Conservation (phyloP, 345 rosid species). For the Cardamine resedifolia region DNA sequence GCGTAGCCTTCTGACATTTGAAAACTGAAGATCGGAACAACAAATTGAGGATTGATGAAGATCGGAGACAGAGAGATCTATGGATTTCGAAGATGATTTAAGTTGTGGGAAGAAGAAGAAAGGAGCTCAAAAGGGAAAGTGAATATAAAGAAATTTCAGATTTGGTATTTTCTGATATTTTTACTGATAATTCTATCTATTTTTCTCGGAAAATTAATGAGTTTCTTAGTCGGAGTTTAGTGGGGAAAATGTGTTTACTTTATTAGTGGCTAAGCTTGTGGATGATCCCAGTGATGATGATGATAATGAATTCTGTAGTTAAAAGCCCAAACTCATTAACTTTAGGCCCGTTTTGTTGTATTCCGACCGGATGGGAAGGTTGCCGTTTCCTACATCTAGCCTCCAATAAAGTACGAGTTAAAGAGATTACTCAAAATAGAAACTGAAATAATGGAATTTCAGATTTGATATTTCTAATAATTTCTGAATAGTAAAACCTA, state of each 20-base stretch:
- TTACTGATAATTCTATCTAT: too few relatives aligned
- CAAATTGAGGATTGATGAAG: not conserved
- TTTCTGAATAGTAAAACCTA: too few relatives aligned
- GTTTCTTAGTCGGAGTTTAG: not conserved
- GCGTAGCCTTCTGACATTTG: slow-evolving; percentile 79
- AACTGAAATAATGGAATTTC: too few relatives aligned
- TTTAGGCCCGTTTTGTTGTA: too few relatives aligned
- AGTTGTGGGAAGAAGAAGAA: not conserved
- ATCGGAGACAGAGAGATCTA: slow-evolving; percentile 10
- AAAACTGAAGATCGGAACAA: slow-evolving; percentile 1
- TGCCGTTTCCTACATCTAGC: too few relatives aligned
- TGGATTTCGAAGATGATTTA: not conserved
- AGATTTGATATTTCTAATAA: too few relatives aligned
- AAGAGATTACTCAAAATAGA: too few relatives aligned
- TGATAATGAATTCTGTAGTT: not conserved
- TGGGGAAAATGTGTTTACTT: too few relatives aligned
- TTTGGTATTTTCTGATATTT: not conserved
- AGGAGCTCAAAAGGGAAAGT: slow-evolving; percentile 1
- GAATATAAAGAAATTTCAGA: not conserved
- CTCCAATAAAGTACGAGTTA: too few relatives aligned
- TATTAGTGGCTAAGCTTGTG: too few relatives aligned
- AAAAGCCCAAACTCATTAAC: not conserved
- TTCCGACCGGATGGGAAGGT: too few relatives aligned
- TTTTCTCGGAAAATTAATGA: not conserved
- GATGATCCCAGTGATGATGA: not conserved